Evolutionary conservation across 164 flowering plant species (phyloP), one percentile per base, ranked within the genome.

Genomic region (Vitis amurensis): DNA sequence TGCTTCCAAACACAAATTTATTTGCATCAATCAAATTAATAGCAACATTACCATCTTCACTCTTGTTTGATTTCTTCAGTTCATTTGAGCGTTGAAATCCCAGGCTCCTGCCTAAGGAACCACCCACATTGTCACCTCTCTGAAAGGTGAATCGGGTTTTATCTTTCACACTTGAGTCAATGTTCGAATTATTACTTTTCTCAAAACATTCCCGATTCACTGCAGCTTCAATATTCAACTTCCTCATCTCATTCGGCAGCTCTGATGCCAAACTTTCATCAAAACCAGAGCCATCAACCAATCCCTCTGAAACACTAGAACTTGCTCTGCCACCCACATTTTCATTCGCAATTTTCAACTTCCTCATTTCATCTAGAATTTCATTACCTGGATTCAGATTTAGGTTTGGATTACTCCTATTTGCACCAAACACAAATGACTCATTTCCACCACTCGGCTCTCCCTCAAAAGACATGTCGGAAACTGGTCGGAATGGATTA

Each of bases 161-260:
- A 11, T 27, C 17, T 51, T 23, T 62, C 50, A 12, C 63, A 16
- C 47, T 57, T 50, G 50, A 49, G 23, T 64, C 65, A 71, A 77
- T 69, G 59, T 44, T 68, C 74, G 77, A 47, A 52, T 70, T 74
- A 69, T 55, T 59, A 68, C 74, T 50, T 11, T 58, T 37, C 49
- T 29, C 59, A 17, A 47, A 37, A 37, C 44, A 37, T 37, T 37
- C 7, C 63, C 66, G 44, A 10, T 47, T 30, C 4, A 17, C 10
- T 23, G 13, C n/a, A 48, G 55, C 50, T 23, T 37, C 73, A 57
- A 79, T 68, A 44, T 80, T 71, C 78, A 84, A 68, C 70, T 80
- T 83, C 71, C 75, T 78, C 73, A 84, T 65, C 29, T 78, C 83
- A 53, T 76, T 77, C 0, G 74, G 77, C 44, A 86, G 79, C 27